Conservation (phyloP, 768 basidiomycete genomes). For the Obba rivulosa region DNA sequence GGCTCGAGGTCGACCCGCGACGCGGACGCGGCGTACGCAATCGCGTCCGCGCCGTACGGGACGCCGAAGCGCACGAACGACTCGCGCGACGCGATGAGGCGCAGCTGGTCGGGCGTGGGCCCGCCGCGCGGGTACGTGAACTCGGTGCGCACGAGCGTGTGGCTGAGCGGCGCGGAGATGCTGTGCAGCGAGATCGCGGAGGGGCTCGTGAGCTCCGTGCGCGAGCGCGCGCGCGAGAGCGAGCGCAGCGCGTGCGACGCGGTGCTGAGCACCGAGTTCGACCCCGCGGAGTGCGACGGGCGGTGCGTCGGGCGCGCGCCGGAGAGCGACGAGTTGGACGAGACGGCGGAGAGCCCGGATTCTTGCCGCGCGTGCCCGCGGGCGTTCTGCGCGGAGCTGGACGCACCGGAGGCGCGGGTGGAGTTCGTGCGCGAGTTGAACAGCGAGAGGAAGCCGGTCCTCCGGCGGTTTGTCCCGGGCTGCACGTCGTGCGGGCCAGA, state of each 20-base stretch:
- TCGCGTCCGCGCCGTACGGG: conserved; percentile 72
- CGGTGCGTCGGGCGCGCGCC: conserved; percentile 20
- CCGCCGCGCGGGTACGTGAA: conserved; percentile 63
- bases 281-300: conserved; percentile 31
- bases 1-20: conserved; percentile 39
- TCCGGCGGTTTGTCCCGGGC: conserved; percentile 7
- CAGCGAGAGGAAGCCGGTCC: conserved; percentile 17
- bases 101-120: conserved; percentile 59
- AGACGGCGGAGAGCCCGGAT: conserved; percentile 23
- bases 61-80: conserved; percentile 63
- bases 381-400: conserved; percentile 12
- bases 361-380: conserved; percentile 14
- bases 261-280: conserved; percentile 27
- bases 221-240: conserved; percentile 31
- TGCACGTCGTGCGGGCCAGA: conserved; percentile 2
- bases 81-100: conserved; percentile 64
- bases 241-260: conserved; percentile 40
- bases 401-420: conserved; percentile 4
- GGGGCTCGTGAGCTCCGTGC: conserved; percentile 44
- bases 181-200: conserved; percentile 67
- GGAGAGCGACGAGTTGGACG: conserved; percentile 10
- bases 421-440: conserved; percentile 15
- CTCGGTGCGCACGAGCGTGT: conserved; percentile 67
- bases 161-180: conserved; percentile 72
- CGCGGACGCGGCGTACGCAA: conserved; percentile 52